Base-by-base conservation (phyloP, 179 eudicot genomes). In the Actinidia arguta region DNA sequence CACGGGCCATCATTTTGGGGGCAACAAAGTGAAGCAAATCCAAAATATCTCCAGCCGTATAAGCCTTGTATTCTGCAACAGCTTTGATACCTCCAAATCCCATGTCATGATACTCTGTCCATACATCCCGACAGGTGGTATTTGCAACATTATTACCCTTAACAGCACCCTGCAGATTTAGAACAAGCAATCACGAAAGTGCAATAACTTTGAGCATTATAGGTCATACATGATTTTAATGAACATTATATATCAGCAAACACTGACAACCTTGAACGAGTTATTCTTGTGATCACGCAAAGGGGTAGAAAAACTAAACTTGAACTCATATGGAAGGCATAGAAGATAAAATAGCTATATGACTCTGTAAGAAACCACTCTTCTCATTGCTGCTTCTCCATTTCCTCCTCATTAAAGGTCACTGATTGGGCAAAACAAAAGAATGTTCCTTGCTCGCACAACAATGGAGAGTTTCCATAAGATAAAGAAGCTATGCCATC, bases 31-130 rank as follows among this genome's bases (percentile, higher is more conserved):
- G 89, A 64, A 95, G 93, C 84, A 95, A 85, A 85, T 95, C 97
- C 80, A 92, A 52, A 56, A 89, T 69, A 3, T 93, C 97, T 31
- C 85, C 87, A 82, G 94, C 90, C 68, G 96, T 93, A 81, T 90
- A 93, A 73, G 52, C 91, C 88, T 90, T 89, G 82, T 91, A 93
- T 71, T 92, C 98, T 68, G 92, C 92, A 70, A 95, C 91, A 78
- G 97, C 98, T 85, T 95, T 87, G 50, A 95, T 82, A 58, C 98
- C 98, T 25, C 89, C 84, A 81, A 90, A 71, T 63, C 98, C 98
- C 98, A 95, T 95, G 80, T 95, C 98, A 82, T 93, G 93, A 82
- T 95, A 95, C 87, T 95, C 98, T 0, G 94, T 95, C 97, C 97
- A 95, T 72, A 93, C 94, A 89, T 89, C 97, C 22, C 91, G 87